Evolutionary conservation across 805 yeast genomes (phyloP).

Genomic region (Candida sanyiensis): DNA sequence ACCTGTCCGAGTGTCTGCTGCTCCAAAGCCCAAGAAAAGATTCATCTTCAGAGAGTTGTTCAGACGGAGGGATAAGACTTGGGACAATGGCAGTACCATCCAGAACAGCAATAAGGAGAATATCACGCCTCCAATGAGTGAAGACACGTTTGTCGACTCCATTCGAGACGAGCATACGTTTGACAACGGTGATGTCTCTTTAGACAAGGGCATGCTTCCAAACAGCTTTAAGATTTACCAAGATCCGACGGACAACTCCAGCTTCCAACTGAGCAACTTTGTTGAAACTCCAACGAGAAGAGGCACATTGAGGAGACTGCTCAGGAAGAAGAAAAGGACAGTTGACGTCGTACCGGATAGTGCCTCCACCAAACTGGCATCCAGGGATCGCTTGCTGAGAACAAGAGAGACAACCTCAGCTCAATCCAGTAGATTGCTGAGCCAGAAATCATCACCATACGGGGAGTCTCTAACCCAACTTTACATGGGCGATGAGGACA

Average conservation of each 20-base stretch:
- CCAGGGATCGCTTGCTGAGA: conserved; percentile 12
- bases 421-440: neutral
- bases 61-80: conserved; percentile 7
- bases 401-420: neutral
- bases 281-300: conserved; percentile 2
- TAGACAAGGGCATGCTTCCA: neutral
- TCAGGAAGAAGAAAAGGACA: neutral
- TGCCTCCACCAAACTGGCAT: neutral
- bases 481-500: conserved; percentile 17
- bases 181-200: conserved; percentile 1
- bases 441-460: neutral
- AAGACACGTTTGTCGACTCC: conserved; percentile 5
- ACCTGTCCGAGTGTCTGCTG: neutral
- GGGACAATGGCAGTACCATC: conserved; percentile 2
- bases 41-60: conserved; percentile 7
- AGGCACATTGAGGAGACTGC: conserved; percentile 3
- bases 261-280: conserved; percentile 9
- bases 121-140: conserved; percentile 4
- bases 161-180: conserved; percentile 2
- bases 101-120: conserved; percentile 7
- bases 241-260: conserved; percentile 4
- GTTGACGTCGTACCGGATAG: neutral
- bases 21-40: neutral
- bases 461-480: conserved; percentile 25
- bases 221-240: conserved; percentile 2